Evolutionary conservation across 768 basidiomycete genomes (phyloP), one percentile per base, ranked within the genome.

Genomic region (Boletus barrowsii): DNA sequence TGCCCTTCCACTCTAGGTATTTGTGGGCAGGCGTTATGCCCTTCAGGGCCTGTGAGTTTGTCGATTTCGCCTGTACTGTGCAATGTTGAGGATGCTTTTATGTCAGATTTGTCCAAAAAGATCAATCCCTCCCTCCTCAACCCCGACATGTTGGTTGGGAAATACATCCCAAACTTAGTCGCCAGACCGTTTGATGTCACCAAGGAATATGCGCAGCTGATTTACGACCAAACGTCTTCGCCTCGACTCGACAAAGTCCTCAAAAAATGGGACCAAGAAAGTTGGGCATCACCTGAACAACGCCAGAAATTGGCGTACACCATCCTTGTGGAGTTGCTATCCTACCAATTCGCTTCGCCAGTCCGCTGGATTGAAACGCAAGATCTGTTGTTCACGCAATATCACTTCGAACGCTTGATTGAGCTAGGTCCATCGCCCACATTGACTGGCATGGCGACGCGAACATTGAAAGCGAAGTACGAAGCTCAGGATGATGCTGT

Each of bases 331-430:
- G 97, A 99, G 68, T 83, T 98, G 43, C 80, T 99, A 46, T 93
- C 97, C 14, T 99, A 99, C 68, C 97, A 99, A 69, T 98, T 96
- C 63, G 95, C 96, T 0, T 98, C 96, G 1, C 95, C 97, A 8
- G 96, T 99, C 18, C 89, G 95, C 47, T 99, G 97, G 97, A 99
- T 99, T 64, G 91, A 98, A 76, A 99, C 96, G 0, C 97, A 99
- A 68, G 97, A 99, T 65, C 81, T 90, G 24, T 81, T 99, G 53
- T 99, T 99, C 78, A 81, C 79, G 10, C 72, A 84, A 10, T 97
- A 84, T 78, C 77, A 79, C 42, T 97, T 97, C 65, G 96, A 98
- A 72, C 86, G 97, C 15, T 80, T 98, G 64, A 88, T 99, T 63
- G 97, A 99, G 70, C 76, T 99, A 49, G 97, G 97, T 32, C 97